Evolutionary conservation across 1,284 basidiomycete genomes (phyloP).

Genomic region (Cronartium quercuum): DNA sequence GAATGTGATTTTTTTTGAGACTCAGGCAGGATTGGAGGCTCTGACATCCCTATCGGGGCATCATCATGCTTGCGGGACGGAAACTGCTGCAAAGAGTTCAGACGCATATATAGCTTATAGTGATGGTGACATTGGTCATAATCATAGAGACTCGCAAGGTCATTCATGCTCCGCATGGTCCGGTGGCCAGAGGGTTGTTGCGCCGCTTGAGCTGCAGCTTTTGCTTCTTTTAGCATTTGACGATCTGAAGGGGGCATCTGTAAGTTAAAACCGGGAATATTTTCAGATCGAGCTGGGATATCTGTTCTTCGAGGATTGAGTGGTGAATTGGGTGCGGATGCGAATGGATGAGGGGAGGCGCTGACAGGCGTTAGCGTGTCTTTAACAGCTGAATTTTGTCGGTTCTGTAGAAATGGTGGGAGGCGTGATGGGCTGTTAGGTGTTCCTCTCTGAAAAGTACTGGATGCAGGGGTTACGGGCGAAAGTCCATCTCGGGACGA

Average conservation of each 20-base stretch:
- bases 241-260: background rate
- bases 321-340: background rate
- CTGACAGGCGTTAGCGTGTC: background rate
- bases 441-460: background rate
- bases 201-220: background rate
- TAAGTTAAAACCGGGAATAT: background rate
- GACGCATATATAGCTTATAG: background rate
- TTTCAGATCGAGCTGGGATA: background rate
- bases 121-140: background rate
- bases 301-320: background rate
- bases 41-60: too few relatives aligned
- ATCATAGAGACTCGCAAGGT: background rate
- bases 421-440: constrained; percentile 10
- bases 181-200: background rate
- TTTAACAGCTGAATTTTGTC: background rate
- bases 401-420: constrained; percentile 1
- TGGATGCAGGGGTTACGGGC: too few relatives aligned
- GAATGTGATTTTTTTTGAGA: background rate
- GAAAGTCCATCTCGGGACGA: background rate
- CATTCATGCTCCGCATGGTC: background rate
- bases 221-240: background rate
- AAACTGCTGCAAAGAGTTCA: too few relatives aligned
- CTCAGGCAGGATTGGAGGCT: too few relatives aligned
- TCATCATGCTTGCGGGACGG: too few relatives aligned
- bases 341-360: background rate